Conservation (phyloP, 23 red algal species). For the Gracilaria caudata region DNA sequence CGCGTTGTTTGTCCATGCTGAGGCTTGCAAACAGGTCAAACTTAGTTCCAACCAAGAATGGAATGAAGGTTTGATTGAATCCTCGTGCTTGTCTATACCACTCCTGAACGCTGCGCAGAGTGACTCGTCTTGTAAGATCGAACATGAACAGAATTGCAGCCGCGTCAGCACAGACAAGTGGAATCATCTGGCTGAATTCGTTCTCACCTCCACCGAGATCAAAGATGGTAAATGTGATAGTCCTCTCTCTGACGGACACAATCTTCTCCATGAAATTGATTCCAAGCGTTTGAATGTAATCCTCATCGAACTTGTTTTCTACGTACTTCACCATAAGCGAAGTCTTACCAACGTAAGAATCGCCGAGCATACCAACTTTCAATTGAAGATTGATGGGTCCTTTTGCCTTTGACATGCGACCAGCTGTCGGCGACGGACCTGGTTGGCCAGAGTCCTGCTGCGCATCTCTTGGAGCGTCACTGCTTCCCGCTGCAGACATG, state of each 20-base stretch:
- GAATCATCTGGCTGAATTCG: slow-evolving; percentile 96
- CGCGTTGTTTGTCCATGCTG: slow-evolving; percentile 80
- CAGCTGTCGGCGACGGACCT: slow-evolving; percentile 47
- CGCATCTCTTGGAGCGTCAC: background rate
- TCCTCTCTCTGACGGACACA: slow-evolving; percentile 76
- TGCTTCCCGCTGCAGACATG: slow-evolving; percentile 1
- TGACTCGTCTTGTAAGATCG: slow-evolving; percentile 90
- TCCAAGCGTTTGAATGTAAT: slow-evolving; percentile 99
- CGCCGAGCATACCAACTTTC: slow-evolving; percentile 92
- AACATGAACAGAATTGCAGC: slow-evolving; percentile 98
- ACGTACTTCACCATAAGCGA: slow-evolving; percentile 92
- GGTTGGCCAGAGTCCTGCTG: slow-evolving; percentile 16
- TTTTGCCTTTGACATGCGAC: slow-evolving; percentile 61
- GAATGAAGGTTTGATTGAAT: slow-evolving; percentile 91
- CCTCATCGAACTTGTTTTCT: slow-evolving; percentile 93
- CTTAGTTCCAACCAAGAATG: slow-evolving; percentile 97
- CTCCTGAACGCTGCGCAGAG: slow-evolving; percentile 87
- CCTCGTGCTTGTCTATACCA: slow-evolving; percentile 95
- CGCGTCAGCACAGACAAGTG: slow-evolving; percentile 91
- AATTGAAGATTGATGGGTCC: slow-evolving; percentile 64
- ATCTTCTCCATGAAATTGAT: slow-evolving; percentile 99
- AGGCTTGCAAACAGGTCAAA: slow-evolving; percentile 88
- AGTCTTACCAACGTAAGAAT: slow-evolving; percentile 90
- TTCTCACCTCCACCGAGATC: slow-evolving; percentile 92
- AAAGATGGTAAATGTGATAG: slow-evolving; percentile 95